phyloP scores from a whole-genome alignment of 2,329 filamentous ascomycete genomes.

The Fusarium mexicanum region DNA sequence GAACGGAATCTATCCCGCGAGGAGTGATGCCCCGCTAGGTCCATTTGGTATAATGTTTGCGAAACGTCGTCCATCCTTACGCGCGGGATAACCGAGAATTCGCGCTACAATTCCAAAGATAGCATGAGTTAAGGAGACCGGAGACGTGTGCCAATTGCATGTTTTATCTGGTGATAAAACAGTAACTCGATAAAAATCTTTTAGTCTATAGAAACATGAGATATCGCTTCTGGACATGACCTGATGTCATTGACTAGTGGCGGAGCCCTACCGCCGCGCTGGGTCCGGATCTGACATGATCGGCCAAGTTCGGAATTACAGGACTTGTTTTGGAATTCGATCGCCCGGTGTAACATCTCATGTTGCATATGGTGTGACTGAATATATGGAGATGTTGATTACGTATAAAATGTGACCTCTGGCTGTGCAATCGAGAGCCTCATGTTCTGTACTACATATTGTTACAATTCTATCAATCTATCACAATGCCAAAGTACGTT shows the following conservation, averaged over 20 bases:
- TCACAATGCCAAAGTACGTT: constrained; percentile 38
- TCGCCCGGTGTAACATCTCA: constrained; percentile 11
- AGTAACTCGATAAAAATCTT: not conserved
- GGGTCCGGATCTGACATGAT: constrained; percentile 22
- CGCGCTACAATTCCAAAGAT: not conserved
- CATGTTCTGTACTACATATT: not conserved
- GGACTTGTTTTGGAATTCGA: not conserved
- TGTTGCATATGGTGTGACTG: not conserved
- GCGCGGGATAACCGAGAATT: not conserved
- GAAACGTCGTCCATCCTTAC: not conserved
- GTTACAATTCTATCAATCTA: not conserved
- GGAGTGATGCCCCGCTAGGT: not conserved
- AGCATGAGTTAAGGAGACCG: not conserved
- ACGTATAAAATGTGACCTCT: not conserved
- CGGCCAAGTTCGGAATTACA: constrained; percentile 26
- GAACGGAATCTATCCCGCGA: not conserved
- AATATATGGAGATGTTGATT: not conserved
- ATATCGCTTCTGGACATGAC: not conserved
- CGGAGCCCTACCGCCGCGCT: constrained; percentile 18
- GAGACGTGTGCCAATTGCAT: constrained; percentile 44
- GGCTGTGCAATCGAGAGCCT: not conserved
- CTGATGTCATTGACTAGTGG: constrained; percentile 10
- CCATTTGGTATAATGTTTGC: not conserved
- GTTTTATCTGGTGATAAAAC: constrained; percentile 29
- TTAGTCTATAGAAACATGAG: not conserved